Evolutionary conservation across 192 early-diverging fungal species (phyloP), one percentile per base, ranked within the genome.

Genomic region (Gamsiella multidivaricata): DNA sequence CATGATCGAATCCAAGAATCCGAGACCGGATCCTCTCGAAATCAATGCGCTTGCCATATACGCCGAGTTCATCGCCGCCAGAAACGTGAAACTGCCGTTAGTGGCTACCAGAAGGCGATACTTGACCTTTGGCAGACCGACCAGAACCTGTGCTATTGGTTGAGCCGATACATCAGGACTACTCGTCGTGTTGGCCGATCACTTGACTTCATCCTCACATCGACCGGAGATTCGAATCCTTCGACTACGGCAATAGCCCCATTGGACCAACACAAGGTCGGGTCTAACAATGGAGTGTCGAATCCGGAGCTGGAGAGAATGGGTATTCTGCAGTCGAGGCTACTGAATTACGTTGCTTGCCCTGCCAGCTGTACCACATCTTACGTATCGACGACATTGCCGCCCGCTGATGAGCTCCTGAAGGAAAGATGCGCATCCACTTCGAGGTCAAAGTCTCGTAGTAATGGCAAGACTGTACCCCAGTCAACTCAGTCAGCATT

Each of bases 121-220:
- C 4, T 71, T 39, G 54, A 71, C 18, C 36, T 71, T 5, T 71
- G 60, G 69, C 60, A 63, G 43, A 31, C 26, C 1, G 69, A 71
- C 45, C 42, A 71, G 29, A 71, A 50, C 6, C 2, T 71, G 43
- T 71, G 60, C 31, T 36, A 63, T 20, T 71, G 69, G 69, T 42
- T 71, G 32, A 63, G 42, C 32, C 69, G 69, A 34, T 71, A 71
- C n/a, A 71, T 71, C 17, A 51, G 69, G 36, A 63, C 53, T 2
- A 57, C 33, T 11, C 69, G 69, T 17, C 60, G 61, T 5, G 34
- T 63, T 8, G 14, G 53, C 17, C 33, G 61, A 6, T 18, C 53
- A 8, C 36, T 64, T 3, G 46, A 71, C 22, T 57, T 57, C 14
- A 63, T 70, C 36, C 0, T 57, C 17, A 9, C 49, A 15, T 22